Conservation (phyloP, 805 yeast species). For the Dipodascopsis uninucleata region DNA sequence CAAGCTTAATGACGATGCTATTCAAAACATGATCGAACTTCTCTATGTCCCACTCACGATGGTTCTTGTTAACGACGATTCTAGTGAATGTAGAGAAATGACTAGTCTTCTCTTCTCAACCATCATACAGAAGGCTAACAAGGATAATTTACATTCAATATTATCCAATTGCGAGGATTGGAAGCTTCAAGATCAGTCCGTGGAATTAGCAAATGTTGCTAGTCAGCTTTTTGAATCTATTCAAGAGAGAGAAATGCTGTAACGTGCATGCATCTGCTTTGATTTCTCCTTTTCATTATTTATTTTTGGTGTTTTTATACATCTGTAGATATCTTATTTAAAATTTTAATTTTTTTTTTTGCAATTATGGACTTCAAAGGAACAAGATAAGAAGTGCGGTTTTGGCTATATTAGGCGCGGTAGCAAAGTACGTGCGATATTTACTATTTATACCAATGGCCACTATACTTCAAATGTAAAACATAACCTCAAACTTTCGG, state of each 20-base stretch:
- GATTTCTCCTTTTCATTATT: too few relatives aligned
- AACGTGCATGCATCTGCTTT: too few relatives aligned
- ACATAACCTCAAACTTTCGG: too few relatives aligned
- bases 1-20: slow-evolving; percentile 56
- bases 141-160: slow-evolving; percentile 30
- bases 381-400: too few relatives aligned
- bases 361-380: too few relatives aligned
- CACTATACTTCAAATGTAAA: too few relatives aligned
- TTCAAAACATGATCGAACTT: slow-evolving; percentile 57
- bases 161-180: slow-evolving; percentile 18
- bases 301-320: too few relatives aligned
- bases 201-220: slow-evolving; percentile 39
- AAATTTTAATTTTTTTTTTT: too few relatives aligned
- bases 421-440: too few relatives aligned
- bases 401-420: too few relatives aligned
- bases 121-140: slow-evolving; percentile 51
- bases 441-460: too few relatives aligned
- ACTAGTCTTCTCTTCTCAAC: slow-evolving; percentile 59
- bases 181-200: slow-evolving; percentile 35
- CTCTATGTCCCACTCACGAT: slow-evolving; percentile 81
- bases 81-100: slow-evolving; percentile 78
- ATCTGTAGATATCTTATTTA: too few relatives aligned
- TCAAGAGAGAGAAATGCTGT: background rate
- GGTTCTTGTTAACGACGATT: slow-evolving; percentile 72
- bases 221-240: slow-evolving; percentile 8